A percentile compares a stretch with the other conserved stretches of the same genome.
phyloP scores from a whole-genome alignment of 176 grass and related monocot species.

The Ananas comosus region DNA sequence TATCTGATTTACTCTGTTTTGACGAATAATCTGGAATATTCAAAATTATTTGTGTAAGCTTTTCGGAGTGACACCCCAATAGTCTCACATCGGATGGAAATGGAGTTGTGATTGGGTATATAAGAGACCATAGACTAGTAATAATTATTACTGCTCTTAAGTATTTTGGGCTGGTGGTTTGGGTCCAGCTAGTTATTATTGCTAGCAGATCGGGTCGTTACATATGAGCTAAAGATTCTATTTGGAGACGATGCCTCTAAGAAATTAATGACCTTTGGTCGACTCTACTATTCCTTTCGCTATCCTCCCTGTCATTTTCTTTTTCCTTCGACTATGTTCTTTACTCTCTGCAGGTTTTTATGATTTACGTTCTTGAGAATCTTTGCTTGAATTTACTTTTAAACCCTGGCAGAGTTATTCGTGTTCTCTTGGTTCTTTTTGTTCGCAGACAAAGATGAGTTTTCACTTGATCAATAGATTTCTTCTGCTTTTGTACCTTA shows the following conservation, averaged over 20 bases:
- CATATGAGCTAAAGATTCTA: neutral
- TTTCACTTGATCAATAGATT: neutral
- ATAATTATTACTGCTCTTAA: no score
- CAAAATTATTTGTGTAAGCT: neutral
- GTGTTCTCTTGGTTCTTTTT: constrained; percentile 8
- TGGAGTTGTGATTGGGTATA: no score
- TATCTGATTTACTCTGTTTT: constrained; percentile 47
- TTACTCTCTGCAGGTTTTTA: no score
- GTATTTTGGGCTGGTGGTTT: no score
- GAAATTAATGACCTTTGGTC: neutral
- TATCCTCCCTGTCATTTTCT: neutral
- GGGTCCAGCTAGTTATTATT: no score
- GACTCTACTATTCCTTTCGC: neutral
- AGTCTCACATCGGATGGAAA: no score
- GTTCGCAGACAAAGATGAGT: no score
- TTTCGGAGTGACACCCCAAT: neutral
- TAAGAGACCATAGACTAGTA: no score
- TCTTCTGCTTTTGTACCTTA: neutral
- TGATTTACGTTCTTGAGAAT: neutral
- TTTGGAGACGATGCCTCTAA: neutral
- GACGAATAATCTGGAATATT: neutral
- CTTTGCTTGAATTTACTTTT: neutral
- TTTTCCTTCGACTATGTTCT: no score
- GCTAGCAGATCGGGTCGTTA: no score
- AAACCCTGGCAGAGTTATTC: no score